These are phyloP conservation scores for Sonneratia alba DNA, from an alignment of 345 rosid genomes.

Conservation along the genomic window DNA sequence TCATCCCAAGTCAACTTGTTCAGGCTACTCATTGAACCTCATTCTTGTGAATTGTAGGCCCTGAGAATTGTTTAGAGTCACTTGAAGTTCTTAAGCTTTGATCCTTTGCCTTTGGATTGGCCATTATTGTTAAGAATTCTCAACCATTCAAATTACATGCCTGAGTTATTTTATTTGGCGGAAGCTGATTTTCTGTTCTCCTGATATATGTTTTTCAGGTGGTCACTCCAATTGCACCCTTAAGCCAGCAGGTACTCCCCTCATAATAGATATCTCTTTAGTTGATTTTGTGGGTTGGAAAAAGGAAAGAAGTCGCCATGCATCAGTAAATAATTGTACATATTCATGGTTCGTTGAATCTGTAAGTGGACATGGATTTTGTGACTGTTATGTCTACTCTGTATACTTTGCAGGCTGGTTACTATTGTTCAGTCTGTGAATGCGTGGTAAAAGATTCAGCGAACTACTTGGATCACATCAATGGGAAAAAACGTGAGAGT, in stretches of 20 bases:
- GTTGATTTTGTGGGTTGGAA: background rate
- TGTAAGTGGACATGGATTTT: background rate
- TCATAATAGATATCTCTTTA: background rate
- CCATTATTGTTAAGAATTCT: background rate
- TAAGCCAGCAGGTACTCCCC: constrained; percentile 81
- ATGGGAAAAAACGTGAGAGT: constrained; percentile 90
- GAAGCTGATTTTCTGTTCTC: constrained; percentile 4
- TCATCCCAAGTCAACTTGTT: background rate
- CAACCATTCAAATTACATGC: background rate
- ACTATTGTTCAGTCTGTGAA: constrained; percentile 87
- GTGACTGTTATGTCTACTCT: background rate
- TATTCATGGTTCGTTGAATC: background rate
- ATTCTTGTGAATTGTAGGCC: background rate
- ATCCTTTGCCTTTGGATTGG: background rate
- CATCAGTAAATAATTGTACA: background rate
- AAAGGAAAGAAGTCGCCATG: background rate
- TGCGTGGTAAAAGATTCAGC: constrained; percentile 99
- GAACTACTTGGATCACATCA: constrained; percentile 96
- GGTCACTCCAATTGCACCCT: constrained; percentile 94
- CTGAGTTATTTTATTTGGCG: background rate
- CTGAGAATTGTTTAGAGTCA: background rate
- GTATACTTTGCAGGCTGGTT: constrained; percentile 64
- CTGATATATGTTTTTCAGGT: constrained; percentile 39
- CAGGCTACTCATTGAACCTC: background rate
- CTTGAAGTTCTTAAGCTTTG: background rate